phyloP scores from a whole-genome alignment of 1,139 yeast genomes.

The Debaryomycetaceae sp. region DNA sequence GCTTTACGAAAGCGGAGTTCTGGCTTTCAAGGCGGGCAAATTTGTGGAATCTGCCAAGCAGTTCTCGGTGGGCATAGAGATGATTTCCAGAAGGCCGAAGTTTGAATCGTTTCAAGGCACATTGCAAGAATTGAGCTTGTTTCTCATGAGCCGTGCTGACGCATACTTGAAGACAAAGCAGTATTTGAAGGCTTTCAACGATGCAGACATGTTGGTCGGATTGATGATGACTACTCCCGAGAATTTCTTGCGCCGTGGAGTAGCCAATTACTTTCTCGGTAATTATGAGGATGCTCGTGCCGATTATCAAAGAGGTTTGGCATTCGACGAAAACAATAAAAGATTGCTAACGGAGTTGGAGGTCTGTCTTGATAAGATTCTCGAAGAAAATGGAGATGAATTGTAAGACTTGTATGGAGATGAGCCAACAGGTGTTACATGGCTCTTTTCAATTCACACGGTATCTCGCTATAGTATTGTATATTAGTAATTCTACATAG shows the following conservation, averaged over 20 bases:
- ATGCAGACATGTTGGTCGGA: conserved; percentile 67
- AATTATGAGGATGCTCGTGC: conserved; percentile 70
- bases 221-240: conserved; percentile 71
- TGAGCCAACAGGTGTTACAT: background rate
- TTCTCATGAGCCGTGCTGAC: conserved; percentile 80
- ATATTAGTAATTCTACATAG: background rate
- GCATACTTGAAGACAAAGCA: conserved; percentile 64
- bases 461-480: background rate
- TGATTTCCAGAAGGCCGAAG: conserved; percentile 76
- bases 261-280: conserved; percentile 67
- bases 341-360: conserved; percentile 40
- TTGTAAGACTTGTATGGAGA: conserved; percentile 13
- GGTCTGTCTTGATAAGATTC: conserved; percentile 43
- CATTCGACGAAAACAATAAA: conserved; percentile 54
- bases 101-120: conserved; percentile 84
- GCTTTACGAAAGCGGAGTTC: conserved; percentile 70
- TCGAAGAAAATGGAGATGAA: conserved; percentile 51
- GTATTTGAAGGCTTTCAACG: conserved; percentile 74
- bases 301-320: conserved; percentile 74
- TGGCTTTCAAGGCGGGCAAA: conserved; percentile 58
- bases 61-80: conserved; percentile 73
- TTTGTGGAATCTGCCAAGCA: conserved; percentile 70
- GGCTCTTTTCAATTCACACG: too few relatives aligned
- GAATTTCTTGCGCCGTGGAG: conserved; percentile 78
- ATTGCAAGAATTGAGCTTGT: conserved; percentile 68